Percentiles rank a stretch among this genome's conserved stretches.
phyloP scores from a whole-genome alignment of 331 rosid species.

The Rosa hybrid region DNA sequence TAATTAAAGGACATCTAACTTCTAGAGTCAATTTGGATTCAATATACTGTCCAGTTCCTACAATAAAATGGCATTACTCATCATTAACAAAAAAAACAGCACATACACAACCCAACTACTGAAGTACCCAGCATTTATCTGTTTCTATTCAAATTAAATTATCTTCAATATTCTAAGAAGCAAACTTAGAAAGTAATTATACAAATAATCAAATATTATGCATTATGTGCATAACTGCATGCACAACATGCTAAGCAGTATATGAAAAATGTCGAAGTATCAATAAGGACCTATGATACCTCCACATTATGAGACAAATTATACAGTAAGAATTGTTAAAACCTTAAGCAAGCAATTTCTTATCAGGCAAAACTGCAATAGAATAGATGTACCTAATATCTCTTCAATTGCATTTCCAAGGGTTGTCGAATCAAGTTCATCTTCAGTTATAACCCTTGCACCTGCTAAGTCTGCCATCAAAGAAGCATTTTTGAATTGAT shows the following conservation, averaged over 20 bases:
- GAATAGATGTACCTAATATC: slow-evolving; percentile 51
- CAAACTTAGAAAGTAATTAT: not conserved
- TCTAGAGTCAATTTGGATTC: slow-evolving; percentile 10
- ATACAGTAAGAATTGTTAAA: not conserved
- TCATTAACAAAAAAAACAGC: not conserved
- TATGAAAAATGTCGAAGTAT: not conserved
- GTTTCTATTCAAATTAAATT: too few relatives aligned
- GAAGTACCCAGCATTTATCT: not conserved
- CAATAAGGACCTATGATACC: not conserved
- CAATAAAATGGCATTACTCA: not conserved
- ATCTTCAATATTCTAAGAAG: not conserved
- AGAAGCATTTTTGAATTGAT: slow-evolving; percentile 77
- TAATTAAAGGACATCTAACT: not conserved
- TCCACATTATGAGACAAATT: not conserved
- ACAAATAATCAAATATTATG: not conserved
- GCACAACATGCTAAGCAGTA: not conserved
- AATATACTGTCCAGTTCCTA: not conserved
- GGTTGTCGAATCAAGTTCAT: slow-evolving; percentile 77
- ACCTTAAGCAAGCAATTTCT: not conserved
- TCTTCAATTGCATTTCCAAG: slow-evolving; percentile 66
- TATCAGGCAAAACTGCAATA: slow-evolving; percentile 7
- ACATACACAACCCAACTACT: not conserved
- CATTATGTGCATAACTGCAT: not conserved
- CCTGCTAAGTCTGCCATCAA: slow-evolving; percentile 78
- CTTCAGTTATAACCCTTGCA: slow-evolving; percentile 60